A percentile compares a stretch with the other conserved stretches of the same genome.
Evolutionary conservation across 495 filamentous ascomycete genomes (phyloP).

Genomic region (Aspergillus nidulans): DNA sequence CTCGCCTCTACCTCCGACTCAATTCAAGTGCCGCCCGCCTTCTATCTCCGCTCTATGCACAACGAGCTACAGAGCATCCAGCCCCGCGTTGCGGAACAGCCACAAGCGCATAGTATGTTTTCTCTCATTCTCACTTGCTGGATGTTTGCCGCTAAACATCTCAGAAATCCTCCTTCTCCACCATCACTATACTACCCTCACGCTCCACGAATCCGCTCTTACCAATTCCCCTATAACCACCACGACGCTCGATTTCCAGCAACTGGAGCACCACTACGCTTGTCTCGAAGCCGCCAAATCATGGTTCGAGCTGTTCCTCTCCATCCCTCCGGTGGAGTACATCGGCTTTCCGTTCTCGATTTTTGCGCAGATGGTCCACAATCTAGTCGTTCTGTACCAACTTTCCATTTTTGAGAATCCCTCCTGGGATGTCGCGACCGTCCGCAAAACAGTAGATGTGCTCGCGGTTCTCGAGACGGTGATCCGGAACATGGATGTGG

Average conservation of each 20-base stretch:
- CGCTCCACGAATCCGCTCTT: constrained; percentile 37
- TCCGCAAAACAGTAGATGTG: constrained; percentile 27
- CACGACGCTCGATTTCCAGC: constrained; percentile 23
- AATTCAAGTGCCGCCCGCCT: constrained; percentile 19
- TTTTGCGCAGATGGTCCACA: constrained; percentile 40
- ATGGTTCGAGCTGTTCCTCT: constrained; percentile 34
- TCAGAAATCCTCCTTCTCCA: constrained; percentile 35
- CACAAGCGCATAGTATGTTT: constrained; percentile 38
- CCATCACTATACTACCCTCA: constrained; percentile 37
- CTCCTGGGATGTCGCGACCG: constrained; percentile 30
- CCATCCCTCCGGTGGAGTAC: constrained; percentile 26
- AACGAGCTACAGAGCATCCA: constrained; percentile 38
- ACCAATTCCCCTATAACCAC: constrained; percentile 20
- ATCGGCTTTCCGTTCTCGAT: constrained; percentile 32
- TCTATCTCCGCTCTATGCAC: constrained; percentile 43
- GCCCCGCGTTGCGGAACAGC: constrained; percentile 26
- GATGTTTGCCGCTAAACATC: not conserved
- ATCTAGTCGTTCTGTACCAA: constrained; percentile 37
- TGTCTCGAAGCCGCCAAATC: constrained; percentile 34
- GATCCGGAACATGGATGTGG: constrained; percentile 1
- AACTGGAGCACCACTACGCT: constrained; percentile 30
- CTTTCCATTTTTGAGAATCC: constrained; percentile 37
- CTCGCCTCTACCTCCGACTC: not conserved
- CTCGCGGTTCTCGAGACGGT: constrained; percentile 21
- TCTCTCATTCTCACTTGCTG: not conserved